Percentiles rank a stretch among this genome's conserved stretches.
These are phyloP conservation scores for Gyromitra esculenta DNA, from an alignment of 2,329 filamentous ascomycete genomes.

Conservation along the genomic window DNA sequence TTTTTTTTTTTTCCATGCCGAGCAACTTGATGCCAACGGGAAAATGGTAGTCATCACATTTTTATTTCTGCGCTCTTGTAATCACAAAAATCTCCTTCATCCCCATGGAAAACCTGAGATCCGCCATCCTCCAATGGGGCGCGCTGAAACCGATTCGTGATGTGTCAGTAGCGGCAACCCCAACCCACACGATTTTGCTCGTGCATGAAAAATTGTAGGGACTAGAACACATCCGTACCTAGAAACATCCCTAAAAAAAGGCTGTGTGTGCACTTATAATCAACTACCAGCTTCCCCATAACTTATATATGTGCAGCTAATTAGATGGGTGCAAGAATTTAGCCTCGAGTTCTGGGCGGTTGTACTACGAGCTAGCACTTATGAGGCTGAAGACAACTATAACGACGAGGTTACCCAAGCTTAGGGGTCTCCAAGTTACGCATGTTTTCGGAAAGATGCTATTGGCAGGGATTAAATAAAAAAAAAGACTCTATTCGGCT, in stretches of 20 bases:
- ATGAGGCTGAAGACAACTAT: constrained; percentile 38
- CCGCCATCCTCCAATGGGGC: constrained; percentile 19
- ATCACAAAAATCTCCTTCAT: constrained; percentile 34
- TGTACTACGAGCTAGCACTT: constrained; percentile 32
- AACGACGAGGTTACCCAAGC: constrained; percentile 4
- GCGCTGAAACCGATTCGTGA: constrained; percentile 40
- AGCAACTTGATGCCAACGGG: constrained; percentile 19
- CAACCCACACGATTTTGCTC: constrained; percentile 46
- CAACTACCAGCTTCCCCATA: constrained; percentile 45
- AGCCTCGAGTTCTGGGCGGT: constrained; percentile 38
- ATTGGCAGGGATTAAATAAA: not conserved
- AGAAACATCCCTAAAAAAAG: constrained; percentile 5
- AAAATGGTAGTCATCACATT: constrained; percentile 35
- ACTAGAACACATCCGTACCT: constrained; percentile 20
- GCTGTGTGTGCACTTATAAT: not conserved
- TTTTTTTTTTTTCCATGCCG: not conserved
- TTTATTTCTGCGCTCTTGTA: constrained; percentile 24
- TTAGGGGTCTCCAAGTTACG: not conserved
- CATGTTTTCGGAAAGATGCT: not conserved
- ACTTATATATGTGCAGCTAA: constrained; percentile 34
- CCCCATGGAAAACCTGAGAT: constrained; percentile 18
- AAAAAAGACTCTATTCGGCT: constrained; percentile 22
- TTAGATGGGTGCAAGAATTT: constrained; percentile 45
- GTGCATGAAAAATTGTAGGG: constrained; percentile 40
- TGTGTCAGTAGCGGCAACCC: constrained; percentile 44